Conservation (phyloP, 2,329 filamentous ascomycete species). For the Curvularia spicifera region DNA sequence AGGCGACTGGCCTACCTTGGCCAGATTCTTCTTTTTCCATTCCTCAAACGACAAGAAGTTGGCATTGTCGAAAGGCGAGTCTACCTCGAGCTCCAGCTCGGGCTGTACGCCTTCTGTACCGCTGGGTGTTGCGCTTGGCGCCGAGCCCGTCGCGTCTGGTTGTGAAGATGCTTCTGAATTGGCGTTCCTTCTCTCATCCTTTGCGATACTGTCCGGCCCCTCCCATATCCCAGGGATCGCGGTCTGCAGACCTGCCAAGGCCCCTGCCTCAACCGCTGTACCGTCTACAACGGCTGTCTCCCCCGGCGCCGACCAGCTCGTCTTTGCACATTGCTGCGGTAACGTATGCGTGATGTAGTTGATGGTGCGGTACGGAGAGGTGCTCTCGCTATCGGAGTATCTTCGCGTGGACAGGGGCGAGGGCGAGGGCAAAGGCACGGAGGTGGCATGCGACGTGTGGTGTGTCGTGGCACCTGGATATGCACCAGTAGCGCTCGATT, state of each 20-base stretch:
- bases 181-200: slow-evolving; percentile 11
- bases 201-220: slow-evolving; percentile 12
- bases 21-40: slow-evolving; percentile 94
- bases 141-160: slow-evolving; percentile 14
- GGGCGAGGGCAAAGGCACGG: slow-evolving; percentile 13
- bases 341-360: slow-evolving; percentile 83
- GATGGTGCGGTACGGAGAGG: slow-evolving; percentile 66
- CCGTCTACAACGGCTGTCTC: slow-evolving; percentile 22
- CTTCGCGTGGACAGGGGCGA: slow-evolving; percentile 20
- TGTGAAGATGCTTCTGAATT: slow-evolving; percentile 9
- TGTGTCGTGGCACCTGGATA: slow-evolving; percentile 31
- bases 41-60: slow-evolving; percentile 97
- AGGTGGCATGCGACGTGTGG: slow-evolving; percentile 10
- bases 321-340: slow-evolving; percentile 75
- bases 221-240: slow-evolving; percentile 19
- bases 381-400: slow-evolving; percentile 45
- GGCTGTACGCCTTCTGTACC: slow-evolving; percentile 20
- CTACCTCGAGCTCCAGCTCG: slow-evolving; percentile 64
- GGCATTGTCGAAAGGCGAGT: slow-evolving; percentile 72
- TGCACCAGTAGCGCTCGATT: slow-evolving; percentile 35
- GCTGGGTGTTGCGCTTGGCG: slow-evolving; percentile 12
- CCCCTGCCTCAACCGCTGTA: slow-evolving; percentile 18
- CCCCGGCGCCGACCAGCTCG: slow-evolving; percentile 57
- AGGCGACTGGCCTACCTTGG: slow-evolving; percentile 79
- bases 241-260: slow-evolving; percentile 20